phyloP scores from a whole-genome alignment of 345 rosid species.

The Conringia planisiliqua region DNA sequence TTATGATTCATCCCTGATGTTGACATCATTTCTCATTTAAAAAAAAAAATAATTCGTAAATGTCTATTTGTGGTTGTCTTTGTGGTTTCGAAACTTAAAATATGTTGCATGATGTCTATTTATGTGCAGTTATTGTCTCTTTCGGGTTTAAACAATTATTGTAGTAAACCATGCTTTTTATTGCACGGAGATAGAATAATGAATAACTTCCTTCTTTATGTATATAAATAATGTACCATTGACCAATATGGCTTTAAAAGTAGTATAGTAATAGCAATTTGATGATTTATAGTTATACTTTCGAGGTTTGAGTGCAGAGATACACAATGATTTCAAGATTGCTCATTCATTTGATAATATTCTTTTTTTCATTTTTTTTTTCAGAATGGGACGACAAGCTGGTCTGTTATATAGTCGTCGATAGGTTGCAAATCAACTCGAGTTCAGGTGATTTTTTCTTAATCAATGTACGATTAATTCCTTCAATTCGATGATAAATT shows the following conservation, averaged over 20 bases:
- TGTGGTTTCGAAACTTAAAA: neutral
- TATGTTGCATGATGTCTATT: neutral
- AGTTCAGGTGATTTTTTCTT: neutral
- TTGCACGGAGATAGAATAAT: neutral
- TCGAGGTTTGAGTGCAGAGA: neutral
- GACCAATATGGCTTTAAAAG: neutral
- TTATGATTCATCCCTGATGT: slow-evolving; percentile 11
- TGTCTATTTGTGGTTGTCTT: neutral
- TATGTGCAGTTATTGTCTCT: neutral
- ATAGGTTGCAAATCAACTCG: neutral
- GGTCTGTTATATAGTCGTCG: neutral
- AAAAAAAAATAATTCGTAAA: neutral
- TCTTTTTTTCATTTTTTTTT: too few species aligned
- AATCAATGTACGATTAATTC: neutral
- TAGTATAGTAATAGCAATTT: neutral
- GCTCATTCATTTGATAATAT: neutral
- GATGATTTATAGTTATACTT: neutral
- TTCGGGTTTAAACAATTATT: neutral
- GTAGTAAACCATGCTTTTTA: neutral
- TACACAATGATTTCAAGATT: neutral
- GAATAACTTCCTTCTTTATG: neutral
- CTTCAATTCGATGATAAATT: neutral
- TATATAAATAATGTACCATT: neutral
- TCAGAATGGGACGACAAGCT: neutral
- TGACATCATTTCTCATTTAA: slow-evolving; percentile 16